Evolutionary conservation across 139 green algal genomes (phyloP).

Genomic region (Chlorella sp.): DNA sequence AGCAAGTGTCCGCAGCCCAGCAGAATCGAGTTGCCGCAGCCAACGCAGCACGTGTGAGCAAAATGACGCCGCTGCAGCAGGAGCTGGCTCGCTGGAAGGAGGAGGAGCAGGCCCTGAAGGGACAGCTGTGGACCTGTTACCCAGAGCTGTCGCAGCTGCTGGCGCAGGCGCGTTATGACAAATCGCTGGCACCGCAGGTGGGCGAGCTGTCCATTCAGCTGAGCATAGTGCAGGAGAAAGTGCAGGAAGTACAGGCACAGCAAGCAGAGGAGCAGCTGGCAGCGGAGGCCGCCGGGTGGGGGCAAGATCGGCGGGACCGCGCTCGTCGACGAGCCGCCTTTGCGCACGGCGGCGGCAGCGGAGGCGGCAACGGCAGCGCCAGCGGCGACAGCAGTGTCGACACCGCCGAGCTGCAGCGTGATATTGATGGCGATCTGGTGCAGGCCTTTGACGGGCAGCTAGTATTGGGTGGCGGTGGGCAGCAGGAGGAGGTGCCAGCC

Average conservation of each 20-base stretch:
- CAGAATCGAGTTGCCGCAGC: not conserved
- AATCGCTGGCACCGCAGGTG: not conserved
- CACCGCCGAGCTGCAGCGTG: conserved; percentile 1
- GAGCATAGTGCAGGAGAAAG: too few relatives aligned
- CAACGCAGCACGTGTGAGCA: not conserved
- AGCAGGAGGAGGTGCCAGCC: not conserved
- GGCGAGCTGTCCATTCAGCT: not conserved
- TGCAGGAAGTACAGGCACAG: not conserved
- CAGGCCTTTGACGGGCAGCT: not conserved
- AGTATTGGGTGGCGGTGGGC: not conserved
- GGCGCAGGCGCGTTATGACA: too few relatives aligned
- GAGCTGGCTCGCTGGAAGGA: not conserved
- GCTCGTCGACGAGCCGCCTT: too few relatives aligned
- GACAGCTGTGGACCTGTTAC: not conserved
- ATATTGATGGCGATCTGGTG: not conserved
- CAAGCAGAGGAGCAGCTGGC: not conserved
- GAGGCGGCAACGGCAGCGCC: not conserved
- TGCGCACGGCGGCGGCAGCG: not conserved
- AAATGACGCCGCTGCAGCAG: not conserved
- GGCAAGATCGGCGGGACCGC: too few relatives aligned
- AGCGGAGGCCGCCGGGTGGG: not conserved
- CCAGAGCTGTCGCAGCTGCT: too few relatives aligned
- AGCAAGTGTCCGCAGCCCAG: too few relatives aligned
- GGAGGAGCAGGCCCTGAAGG: not conserved
- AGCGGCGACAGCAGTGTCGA: not conserved